Percentiles rank a stretch among this genome's conserved stretches.
These are phyloP conservation scores for Phoma sp. DNA, from an alignment of 2,329 filamentous ascomycete genomes.

Conservation along the genomic window DNA sequence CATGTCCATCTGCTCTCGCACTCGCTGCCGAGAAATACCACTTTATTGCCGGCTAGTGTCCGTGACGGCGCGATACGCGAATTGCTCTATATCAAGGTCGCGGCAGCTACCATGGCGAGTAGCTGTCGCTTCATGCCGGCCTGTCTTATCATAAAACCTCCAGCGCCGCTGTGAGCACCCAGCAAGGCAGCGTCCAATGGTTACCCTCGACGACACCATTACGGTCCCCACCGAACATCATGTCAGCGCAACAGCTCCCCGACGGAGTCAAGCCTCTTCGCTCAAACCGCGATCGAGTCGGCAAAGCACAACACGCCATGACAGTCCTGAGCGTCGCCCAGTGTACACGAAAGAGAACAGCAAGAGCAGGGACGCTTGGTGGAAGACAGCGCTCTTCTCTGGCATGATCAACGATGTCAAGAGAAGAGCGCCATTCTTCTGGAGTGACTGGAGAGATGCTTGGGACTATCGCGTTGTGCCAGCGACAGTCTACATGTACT, in stretches of 20 bases:
- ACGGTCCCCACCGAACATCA: constrained; percentile 27
- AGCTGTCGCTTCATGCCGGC: background rate
- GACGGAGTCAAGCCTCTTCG: constrained; percentile 13
- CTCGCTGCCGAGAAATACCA: background rate
- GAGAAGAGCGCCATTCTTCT: constrained; percentile 76
- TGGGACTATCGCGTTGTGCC: constrained; percentile 91
- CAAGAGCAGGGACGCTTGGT: constrained; percentile 61
- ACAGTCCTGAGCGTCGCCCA: constrained; percentile 2
- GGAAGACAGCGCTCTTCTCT: constrained; percentile 74
- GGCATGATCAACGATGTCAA: constrained; percentile 82
- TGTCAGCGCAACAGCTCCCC: background rate
- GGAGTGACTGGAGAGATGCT: constrained; percentile 83
- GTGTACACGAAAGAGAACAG: constrained; percentile 19
- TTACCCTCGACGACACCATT: constrained; percentile 28
- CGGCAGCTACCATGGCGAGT: constrained; percentile 4
- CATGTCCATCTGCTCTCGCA: background rate
- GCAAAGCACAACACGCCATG: background rate
- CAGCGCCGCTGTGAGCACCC: background rate
- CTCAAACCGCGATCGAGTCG: constrained; percentile 26
- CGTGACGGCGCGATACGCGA: background rate
- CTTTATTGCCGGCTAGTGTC: constrained; percentile 13
- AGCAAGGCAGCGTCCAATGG: constrained; percentile 5
- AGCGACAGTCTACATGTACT: constrained; percentile 91
- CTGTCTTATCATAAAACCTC: background rate
- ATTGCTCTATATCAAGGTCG: constrained; percentile 1